Evolutionary conservation across 805 yeast species (phyloP).

Genomic region (Barnettozyma sucrosica): DNA sequence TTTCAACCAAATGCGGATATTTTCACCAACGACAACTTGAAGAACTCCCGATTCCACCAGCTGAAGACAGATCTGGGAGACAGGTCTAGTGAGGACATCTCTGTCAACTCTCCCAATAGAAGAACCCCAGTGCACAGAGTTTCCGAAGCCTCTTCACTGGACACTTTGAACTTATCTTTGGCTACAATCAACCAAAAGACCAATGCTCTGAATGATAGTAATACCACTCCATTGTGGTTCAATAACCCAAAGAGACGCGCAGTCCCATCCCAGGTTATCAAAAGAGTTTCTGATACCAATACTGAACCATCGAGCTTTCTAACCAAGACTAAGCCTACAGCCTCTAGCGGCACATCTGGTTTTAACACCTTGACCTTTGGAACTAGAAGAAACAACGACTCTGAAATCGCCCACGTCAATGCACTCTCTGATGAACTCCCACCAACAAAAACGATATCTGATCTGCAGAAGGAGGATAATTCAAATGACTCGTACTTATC

Average conservation of each 20-base stretch:
- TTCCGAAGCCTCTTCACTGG: conserved; percentile 15
- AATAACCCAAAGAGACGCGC: conserved; percentile 40
- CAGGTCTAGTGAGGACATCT: conserved; percentile 20
- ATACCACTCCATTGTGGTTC: conserved; percentile 31
- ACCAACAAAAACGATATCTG: conserved; percentile 35
- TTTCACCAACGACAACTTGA: conserved; percentile 14
- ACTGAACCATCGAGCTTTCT: conserved; percentile 21
- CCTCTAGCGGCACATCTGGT: conserved; percentile 21
- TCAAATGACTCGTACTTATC: conserved; percentile 19
- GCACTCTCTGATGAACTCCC: conserved; percentile 37
- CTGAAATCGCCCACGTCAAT: conserved; percentile 23
- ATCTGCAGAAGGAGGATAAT: conserved; percentile 35
- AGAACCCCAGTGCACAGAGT: conserved; percentile 24
- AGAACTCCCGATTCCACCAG: conserved; percentile 20
- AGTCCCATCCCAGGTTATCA: conserved; percentile 42
- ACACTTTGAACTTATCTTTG: conserved; percentile 18
- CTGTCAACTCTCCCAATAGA: conserved; percentile 20
- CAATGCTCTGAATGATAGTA: conserved; percentile 5
- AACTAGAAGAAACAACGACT: conserved; percentile 25
- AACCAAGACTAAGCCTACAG: conserved; percentile 14
- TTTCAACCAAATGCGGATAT: conserved; percentile 22
- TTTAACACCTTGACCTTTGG: conserved; percentile 36
- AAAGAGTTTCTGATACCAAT: conserved; percentile 30
- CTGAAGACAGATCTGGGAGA: conserved; percentile 17
- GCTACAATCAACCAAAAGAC: conserved; percentile 23